These are phyloP conservation scores for Cichorium intybus DNA, from an alignment of 140 eudicot genomes.

Conservation along the genomic window DNA sequence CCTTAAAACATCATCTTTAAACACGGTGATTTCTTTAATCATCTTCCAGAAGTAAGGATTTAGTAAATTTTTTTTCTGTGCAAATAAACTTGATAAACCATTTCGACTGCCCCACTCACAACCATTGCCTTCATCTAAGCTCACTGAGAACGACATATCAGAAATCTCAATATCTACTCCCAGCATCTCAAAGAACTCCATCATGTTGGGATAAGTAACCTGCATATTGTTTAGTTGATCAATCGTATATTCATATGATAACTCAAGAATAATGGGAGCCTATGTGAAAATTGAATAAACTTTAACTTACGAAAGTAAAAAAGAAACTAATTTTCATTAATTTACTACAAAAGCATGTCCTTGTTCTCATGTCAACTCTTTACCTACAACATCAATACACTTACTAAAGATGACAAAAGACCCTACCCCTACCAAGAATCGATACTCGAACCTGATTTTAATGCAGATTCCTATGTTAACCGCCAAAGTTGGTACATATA, in stretches of 20 bases:
- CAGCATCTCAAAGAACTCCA: slow-evolving; percentile 88
- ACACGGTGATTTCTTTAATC: slow-evolving; percentile 73
- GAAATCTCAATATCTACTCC: slow-evolving; percentile 92
- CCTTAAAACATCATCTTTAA: slow-evolving; percentile 72
- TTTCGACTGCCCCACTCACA: slow-evolving; percentile 97
- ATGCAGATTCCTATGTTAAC: no score
- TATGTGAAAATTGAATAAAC: no score
- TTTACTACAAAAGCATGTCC: no score
- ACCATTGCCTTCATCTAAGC: slow-evolving; percentile 80
- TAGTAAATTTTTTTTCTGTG: slow-evolving; percentile 68
- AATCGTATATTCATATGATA: neutral
- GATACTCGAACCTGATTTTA: no score
- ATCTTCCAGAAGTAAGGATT: slow-evolving; percentile 90
- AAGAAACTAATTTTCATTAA: no score
- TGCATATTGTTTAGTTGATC: slow-evolving; percentile 14
- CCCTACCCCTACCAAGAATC: no score
- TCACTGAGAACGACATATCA: slow-evolving; percentile 94
- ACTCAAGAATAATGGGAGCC: no score
- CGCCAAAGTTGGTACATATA: no score
- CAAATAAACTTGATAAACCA: slow-evolving; percentile 68
- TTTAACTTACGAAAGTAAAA: no score
- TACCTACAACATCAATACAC: no score
- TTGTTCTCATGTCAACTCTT: no score
- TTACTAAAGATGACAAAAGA: no score
- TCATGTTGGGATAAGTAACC: slow-evolving; percentile 98